Evolutionary conservation across 257 asterid species (phyloP), one percentile per base, ranked within the genome.

Genomic region (Nicotiana attenuata): DNA sequence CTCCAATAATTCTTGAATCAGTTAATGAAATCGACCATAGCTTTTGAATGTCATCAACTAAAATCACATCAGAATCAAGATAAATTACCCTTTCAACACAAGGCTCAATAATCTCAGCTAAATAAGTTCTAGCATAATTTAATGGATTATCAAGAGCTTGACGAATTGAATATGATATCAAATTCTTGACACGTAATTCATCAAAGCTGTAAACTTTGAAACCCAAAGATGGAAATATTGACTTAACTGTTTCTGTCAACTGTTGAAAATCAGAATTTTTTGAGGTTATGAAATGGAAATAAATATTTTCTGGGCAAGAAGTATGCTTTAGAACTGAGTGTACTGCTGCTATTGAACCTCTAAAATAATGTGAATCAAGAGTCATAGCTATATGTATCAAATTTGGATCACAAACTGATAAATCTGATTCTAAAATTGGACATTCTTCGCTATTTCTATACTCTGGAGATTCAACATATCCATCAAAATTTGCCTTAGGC

Each of bases 311-410:
- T 0, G 97, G 97, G 84, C 97, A 93, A 19, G 87, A 83, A 3
- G 91, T 19, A 83, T 92, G 92, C 64, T 73, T 85, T 63, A 93
- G 87, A 14, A 91, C 85, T 0, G 95, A 93, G 81, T 92, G 89
- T 38, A 93, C 89, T 0, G 97, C 89, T 35, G 97, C 97, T 2
- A 93, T 86, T 0, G 95, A 87, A 4, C 98, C 98, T 52, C 96
- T 76, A 38, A 91, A 68, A 86, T 93, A 93, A 14, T 87, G 85
- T 0, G 81, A 84, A 87, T 92, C 97, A n/a, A 93, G 89, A 2
- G 98, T 89, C 92, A 88, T 90, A 1, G 96, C 90, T 3, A 92
- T 80, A 76, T 91, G 98, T 17, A 91, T 55, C 20, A 84, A 41
- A 4, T 85, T 84, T 52, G 93, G 90, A 81, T 91, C 81, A 82